Conservation (phyloP, 768 basidiomycete species). For the Megacollybia marginata region DNA sequence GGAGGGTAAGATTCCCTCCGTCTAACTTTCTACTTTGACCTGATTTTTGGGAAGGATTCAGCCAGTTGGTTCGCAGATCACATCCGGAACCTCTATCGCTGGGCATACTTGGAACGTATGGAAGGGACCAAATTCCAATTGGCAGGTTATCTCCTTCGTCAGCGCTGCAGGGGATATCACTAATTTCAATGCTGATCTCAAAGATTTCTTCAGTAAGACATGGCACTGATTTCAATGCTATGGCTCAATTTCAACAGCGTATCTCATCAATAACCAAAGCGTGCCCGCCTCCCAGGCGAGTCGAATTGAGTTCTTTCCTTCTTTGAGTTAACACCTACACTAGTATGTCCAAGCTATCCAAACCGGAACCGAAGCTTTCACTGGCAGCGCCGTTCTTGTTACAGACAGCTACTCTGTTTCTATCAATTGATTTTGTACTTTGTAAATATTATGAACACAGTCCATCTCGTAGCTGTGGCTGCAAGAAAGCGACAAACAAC, state of each 20-base stretch:
- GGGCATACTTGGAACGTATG: slow-evolving; percentile 52
- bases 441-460: neutral
- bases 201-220: slow-evolving; percentile 44
- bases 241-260: slow-evolving; percentile 23
- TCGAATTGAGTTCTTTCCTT: neutral
- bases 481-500: neutral
- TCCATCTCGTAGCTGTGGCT: neutral
- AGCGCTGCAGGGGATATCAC: slow-evolving; percentile 38
- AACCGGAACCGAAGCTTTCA: slow-evolving; percentile 49
- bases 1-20: slow-evolving; percentile 32
- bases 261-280: slow-evolving; percentile 37
- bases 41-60: slow-evolving; percentile 31
- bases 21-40: neutral
- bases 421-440: slow-evolving; percentile 8
- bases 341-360: slow-evolving; percentile 47
- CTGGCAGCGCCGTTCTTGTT: slow-evolving; percentile 38
- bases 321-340: slow-evolving; percentile 7
- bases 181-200: slow-evolving; percentile 44
- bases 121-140: slow-evolving; percentile 45
- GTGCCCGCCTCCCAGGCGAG: slow-evolving; percentile 39
- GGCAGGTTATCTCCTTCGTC: slow-evolving; percentile 53
- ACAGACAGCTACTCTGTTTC: slow-evolving; percentile 34
- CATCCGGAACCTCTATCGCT: slow-evolving; percentile 31
- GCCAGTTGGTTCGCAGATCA: slow-evolving; percentile 44
- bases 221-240: neutral